Evolutionary conservation across 1,139 yeast genomes (phyloP).

Genomic region (Candida sanyaensis): DNA sequence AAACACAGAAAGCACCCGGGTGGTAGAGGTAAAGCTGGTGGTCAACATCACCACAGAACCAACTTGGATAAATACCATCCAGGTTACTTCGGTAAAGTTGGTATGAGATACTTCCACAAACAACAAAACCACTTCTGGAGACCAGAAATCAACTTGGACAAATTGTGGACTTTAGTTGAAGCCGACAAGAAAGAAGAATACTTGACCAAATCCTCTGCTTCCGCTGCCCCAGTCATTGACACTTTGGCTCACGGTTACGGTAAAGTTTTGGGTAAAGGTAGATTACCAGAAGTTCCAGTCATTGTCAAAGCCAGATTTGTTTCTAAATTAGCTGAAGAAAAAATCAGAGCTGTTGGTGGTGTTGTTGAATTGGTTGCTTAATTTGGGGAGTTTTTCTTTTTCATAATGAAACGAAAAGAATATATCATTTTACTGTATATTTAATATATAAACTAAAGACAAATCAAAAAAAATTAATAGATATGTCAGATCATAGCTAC

Average conservation of each 20-base stretch:
- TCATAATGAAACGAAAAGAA: constrained; percentile 1
- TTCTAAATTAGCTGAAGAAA: constrained; percentile 98
- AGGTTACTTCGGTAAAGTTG: constrained; percentile 99
- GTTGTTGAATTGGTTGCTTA: constrained; percentile 99
- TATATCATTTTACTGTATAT: constrained; percentile 12
- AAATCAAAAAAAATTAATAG: not conserved
- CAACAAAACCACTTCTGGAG: constrained; percentile 96
- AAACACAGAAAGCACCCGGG: constrained; percentile 99
- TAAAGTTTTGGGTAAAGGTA: constrained; percentile 99
- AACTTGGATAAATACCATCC: constrained; percentile 99
- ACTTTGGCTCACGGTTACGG: constrained; percentile 99
- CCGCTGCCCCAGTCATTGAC: constrained; percentile 98
- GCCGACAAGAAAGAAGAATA: constrained; percentile 94
- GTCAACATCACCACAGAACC: constrained; percentile 99
- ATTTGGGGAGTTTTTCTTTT: constrained; percentile 20
- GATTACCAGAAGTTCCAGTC: constrained; percentile 97
- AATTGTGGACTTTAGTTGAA: constrained; percentile 97
- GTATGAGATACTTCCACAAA: constrained; percentile 99
- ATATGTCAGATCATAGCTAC: not conserved
- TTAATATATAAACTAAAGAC: constrained; percentile 15
- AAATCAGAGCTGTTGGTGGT: constrained; percentile 99
- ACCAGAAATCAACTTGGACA: constrained; percentile 98
- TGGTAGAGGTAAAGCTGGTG: constrained; percentile 99
- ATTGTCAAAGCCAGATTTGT: constrained; percentile 99
- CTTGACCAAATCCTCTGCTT: constrained; percentile 80